A percentile compares a stretch with the other conserved stretches of the same genome.
Conservation (phyloP, 2,329 filamentous ascomycete genomes). For the Ilyonectria mors-panacis region DNA sequence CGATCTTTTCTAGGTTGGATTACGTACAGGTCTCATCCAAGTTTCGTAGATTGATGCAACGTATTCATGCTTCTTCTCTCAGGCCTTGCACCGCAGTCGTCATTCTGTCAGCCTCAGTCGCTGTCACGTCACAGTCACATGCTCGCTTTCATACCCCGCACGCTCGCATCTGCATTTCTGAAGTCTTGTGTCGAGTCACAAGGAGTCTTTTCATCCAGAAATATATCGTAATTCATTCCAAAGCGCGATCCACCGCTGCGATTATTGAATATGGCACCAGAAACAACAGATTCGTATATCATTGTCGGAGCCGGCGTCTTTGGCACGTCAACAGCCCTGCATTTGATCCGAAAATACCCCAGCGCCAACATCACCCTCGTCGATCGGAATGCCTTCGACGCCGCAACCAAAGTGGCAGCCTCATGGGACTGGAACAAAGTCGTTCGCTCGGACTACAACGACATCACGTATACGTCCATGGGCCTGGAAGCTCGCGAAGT, state of each 20-base stretch:
- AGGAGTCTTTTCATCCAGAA: too few relatives aligned
- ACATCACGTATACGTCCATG: background rate
- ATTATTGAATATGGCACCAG: background rate
- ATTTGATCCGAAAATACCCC: constrained; percentile 67
- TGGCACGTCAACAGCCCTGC: constrained; percentile 73
- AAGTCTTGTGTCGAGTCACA: too few relatives aligned
- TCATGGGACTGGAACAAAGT: constrained; percentile 40
- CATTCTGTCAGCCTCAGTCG: too few relatives aligned
- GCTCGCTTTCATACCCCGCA: too few relatives aligned
- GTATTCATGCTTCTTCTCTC: too few relatives aligned
- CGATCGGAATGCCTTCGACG: constrained; percentile 66
- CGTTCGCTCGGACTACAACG: constrained; percentile 40
- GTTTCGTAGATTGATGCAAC: too few relatives aligned
- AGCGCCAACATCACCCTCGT: constrained; percentile 66
- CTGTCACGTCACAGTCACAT: too few relatives aligned
- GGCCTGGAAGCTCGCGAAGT: constrained; percentile 4
- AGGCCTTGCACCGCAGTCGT: too few relatives aligned
- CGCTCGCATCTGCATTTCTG: too few relatives aligned
- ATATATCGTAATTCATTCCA: too few relatives aligned
- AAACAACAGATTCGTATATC: constrained; percentile 57
- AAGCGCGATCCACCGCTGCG: background rate
- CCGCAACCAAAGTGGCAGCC: constrained; percentile 36
- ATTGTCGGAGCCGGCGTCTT: constrained; percentile 76
- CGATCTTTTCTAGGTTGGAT: too few relatives aligned
- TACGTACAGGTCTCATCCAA: too few relatives aligned